These are phyloP conservation scores for Cercophora samala DNA, from an alignment of 495 filamentous ascomycete genomes.

Conservation along the genomic window DNA sequence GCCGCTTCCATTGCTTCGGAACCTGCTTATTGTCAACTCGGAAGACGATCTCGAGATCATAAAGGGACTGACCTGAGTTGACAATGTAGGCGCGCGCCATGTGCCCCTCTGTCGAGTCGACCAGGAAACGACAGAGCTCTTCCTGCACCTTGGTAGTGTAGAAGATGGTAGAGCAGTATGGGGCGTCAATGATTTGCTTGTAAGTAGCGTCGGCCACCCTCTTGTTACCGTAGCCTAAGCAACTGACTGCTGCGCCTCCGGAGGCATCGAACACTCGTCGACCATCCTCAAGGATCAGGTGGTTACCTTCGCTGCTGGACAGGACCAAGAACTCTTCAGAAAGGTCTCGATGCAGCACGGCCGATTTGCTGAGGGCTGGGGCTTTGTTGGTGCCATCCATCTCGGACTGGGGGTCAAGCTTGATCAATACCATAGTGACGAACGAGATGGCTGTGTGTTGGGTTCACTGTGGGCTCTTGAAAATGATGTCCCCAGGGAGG, in stretches of 20 bases:
- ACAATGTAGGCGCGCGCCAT: slow-evolving; percentile 49
- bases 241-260: slow-evolving; percentile 54
- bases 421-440: slow-evolving; percentile 26
- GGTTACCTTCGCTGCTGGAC: slow-evolving; percentile 34
- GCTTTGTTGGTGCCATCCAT: not conserved
- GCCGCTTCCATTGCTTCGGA: slow-evolving; percentile 42
- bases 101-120: slow-evolving; percentile 43
- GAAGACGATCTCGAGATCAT: slow-evolving; percentile 28
- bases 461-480: not conserved
- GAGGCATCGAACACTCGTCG: slow-evolving; percentile 62
- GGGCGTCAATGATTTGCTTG: slow-evolving; percentile 37
- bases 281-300: slow-evolving; percentile 53
- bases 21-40: slow-evolving; percentile 38
- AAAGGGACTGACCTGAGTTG: slow-evolving; percentile 53
- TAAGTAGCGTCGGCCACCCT: slow-evolving; percentile 44
- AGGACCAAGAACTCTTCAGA: slow-evolving; percentile 25
- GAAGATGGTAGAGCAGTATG: slow-evolving; percentile 46
- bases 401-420: slow-evolving; percentile 13
- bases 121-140: slow-evolving; percentile 40
- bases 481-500: not conserved
- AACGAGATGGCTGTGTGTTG: not conserved
- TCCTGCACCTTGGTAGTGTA: slow-evolving; percentile 43
- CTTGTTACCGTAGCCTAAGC: slow-evolving; percentile 48
- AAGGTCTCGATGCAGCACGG: slow-evolving; percentile 39
- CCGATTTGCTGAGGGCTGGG: slow-evolving; percentile 22